Evolutionary conservation across 1,284 basidiomycete species (phyloP).

Genomic region (Cutaneotrichosporon daszewskae): DNA sequence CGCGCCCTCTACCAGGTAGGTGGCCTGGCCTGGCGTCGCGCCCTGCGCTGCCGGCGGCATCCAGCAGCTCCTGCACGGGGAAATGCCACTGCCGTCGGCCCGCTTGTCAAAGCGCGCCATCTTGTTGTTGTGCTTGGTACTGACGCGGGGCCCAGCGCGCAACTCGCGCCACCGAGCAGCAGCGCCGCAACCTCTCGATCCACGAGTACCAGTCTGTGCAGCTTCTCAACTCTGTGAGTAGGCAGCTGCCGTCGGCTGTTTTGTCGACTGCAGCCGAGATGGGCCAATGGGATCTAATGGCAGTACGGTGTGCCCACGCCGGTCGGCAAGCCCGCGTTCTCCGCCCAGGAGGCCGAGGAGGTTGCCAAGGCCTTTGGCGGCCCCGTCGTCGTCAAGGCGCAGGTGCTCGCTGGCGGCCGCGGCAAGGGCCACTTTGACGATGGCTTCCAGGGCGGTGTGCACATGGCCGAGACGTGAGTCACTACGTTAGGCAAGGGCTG

Average conservation of each 20-base stretch:
- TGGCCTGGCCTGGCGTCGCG: background rate
- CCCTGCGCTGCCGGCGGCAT: conserved; percentile 1
- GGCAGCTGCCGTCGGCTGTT: background rate
- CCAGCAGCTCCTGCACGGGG: conserved; percentile 3
- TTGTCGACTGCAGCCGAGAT: too few species aligned
- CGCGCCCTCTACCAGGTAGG: conserved; percentile 8
- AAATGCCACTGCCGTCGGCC: conserved; percentile 1
- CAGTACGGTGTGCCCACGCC: conserved; percentile 98
- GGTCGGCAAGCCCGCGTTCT: conserved; percentile 79
- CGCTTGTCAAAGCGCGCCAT: background rate
- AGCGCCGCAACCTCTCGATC: conserved; percentile 79
- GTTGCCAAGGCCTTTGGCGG: conserved; percentile 89
- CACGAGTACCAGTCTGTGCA: conserved; percentile 98
- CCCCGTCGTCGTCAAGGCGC: conserved; percentile 90
- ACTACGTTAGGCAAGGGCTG: background rate
- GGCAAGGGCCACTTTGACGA: conserved; percentile 97
- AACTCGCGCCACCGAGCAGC: conserved; percentile 8
- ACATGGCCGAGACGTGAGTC: conserved; percentile 79
- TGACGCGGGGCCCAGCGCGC: conserved; percentile 10
- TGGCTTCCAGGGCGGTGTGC: conserved; percentile 96
- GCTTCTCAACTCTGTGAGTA: conserved; percentile 81
- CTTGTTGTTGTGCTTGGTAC: background rate
- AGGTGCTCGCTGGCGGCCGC: conserved; percentile 96
- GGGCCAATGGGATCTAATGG: too few species aligned
- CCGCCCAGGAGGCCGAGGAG: conserved; percentile 81